phyloP scores from a whole-genome alignment of 2,329 filamentous ascomycete genomes.

The Tolypocladium amazonense region DNA sequence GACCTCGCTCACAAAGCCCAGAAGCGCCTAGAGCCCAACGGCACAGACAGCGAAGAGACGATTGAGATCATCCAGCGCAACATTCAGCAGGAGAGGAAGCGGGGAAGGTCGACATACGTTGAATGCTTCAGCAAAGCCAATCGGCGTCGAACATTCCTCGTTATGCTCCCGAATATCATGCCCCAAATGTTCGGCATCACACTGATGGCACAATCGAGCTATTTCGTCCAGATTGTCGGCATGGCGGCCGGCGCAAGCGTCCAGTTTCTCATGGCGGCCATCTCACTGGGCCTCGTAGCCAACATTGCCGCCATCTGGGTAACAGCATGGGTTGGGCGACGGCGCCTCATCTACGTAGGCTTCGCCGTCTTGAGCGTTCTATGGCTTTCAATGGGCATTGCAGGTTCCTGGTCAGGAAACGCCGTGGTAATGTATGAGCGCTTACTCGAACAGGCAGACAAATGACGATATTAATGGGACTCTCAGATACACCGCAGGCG shows the following conservation, averaged over 20 bases:
- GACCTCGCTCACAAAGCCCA: conserved; percentile 33
- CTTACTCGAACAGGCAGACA: too few species aligned
- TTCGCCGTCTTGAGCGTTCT: neutral
- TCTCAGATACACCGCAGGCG: neutral
- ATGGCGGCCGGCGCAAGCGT: neutral
- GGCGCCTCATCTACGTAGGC: neutral
- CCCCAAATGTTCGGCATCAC: neutral
- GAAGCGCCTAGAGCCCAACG: conserved; percentile 10
- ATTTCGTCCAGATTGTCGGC: neutral
- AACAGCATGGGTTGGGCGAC: neutral
- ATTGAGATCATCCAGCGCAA: conserved; percentile 35
- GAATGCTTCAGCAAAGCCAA: conserved; percentile 34
- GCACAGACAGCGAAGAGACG: conserved; percentile 26
- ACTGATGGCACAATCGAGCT: neutral
- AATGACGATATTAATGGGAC: too few species aligned
- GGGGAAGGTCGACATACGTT: conserved; percentile 21
- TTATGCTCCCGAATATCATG: conserved; percentile 18
- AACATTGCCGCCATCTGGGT: neutral
- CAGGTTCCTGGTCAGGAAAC: neutral
- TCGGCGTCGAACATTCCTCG: conserved; percentile 28
- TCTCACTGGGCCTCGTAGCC: neutral
- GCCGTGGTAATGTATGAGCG: neutral
- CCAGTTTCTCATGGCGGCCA: neutral
- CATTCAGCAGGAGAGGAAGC: conserved; percentile 26
- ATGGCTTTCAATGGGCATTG: neutral